phyloP scores from a whole-genome alignment of 2,329 filamentous ascomycete genomes.

The Calonectria montana region DNA sequence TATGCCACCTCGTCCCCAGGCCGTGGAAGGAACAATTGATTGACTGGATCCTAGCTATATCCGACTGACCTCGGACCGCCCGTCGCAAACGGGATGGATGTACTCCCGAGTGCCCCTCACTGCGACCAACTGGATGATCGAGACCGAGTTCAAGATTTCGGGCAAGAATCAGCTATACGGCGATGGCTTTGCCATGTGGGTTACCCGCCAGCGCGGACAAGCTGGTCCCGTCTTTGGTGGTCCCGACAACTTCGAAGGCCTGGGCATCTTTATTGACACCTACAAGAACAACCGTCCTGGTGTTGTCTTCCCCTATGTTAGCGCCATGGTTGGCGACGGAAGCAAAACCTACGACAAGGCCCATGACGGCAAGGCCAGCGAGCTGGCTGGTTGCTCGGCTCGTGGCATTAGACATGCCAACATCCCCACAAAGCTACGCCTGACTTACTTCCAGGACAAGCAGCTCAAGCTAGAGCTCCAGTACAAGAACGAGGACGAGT shows the following conservation, averaged over 20 bases:
- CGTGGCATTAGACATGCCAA: slow-evolving; percentile 85
- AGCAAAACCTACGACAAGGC: slow-evolving; percentile 90
- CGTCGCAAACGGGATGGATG: slow-evolving; percentile 91
- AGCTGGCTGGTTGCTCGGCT: slow-evolving; percentile 94
- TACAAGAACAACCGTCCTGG: slow-evolving; percentile 99
- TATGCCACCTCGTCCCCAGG: slow-evolving; percentile 53
- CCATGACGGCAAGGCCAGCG: slow-evolving; percentile 92
- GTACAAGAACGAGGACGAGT: slow-evolving; percentile 91
- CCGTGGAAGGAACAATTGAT: slow-evolving; percentile 28
- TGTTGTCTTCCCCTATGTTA: slow-evolving; percentile 95
- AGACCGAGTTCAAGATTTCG: slow-evolving; percentile 94
- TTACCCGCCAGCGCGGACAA: slow-evolving; percentile 90
- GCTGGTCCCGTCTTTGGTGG: slow-evolving; percentile 89
- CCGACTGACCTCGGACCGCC: slow-evolving; percentile 88
- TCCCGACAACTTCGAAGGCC: slow-evolving; percentile 88
- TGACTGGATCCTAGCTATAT: slow-evolving; percentile 75
- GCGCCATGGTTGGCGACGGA: slow-evolving; percentile 98
- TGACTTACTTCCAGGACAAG: slow-evolving; percentile 98
- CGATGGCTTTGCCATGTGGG: slow-evolving; percentile 97
- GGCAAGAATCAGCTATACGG: slow-evolving; percentile 92
- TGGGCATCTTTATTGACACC: slow-evolving; percentile 96
- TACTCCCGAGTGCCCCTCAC: slow-evolving; percentile 95
- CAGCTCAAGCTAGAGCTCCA: slow-evolving; percentile 89
- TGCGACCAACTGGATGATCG: slow-evolving; percentile 98
- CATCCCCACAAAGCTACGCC: slow-evolving; percentile 83